Percentiles rank a stretch among this genome's conserved stretches.
Conservation (phyloP, 352 stramenopile genomes). For the Phytophthora sansomeana region DNA sequence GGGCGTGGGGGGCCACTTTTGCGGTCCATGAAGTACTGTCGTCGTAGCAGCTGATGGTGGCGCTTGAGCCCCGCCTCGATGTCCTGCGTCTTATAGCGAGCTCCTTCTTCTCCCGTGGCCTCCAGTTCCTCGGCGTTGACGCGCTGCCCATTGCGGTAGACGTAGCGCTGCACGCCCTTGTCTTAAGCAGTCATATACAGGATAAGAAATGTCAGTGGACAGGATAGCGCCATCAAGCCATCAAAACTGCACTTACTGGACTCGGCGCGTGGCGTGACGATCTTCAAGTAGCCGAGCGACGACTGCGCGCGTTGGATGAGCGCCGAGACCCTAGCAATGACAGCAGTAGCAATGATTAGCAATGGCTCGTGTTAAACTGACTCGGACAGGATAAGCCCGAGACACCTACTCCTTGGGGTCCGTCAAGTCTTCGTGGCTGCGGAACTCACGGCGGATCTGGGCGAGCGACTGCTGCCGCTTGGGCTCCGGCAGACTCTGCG, state of each 20-base stretch:
- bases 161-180: slow-evolving; percentile 75
- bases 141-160: slow-evolving; percentile 86
- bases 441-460: slow-evolving; percentile 84
- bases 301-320: slow-evolving; percentile 84
- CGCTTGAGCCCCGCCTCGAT: slow-evolving; percentile 73
- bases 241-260: slow-evolving; percentile 43
- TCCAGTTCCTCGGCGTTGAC: slow-evolving; percentile 55
- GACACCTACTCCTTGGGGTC: slow-evolving; percentile 73
- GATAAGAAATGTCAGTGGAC: neutral
- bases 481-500: slow-evolving; percentile 72
- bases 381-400: neutral
- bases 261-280: slow-evolving; percentile 76
- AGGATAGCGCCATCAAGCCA: neutral
- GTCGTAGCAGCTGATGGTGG: slow-evolving; percentile 80
- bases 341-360: slow-evolving; percentile 1
- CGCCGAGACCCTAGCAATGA: slow-evolving; percentile 54
- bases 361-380: slow-evolving; percentile 2
- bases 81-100: slow-evolving; percentile 77
- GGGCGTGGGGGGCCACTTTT: slow-evolving; percentile 51
- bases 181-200: slow-evolving; percentile 37
- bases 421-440: slow-evolving; percentile 58
- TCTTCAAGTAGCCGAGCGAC: slow-evolving; percentile 87
- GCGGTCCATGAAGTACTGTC: slow-evolving; percentile 90
- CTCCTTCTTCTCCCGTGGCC: slow-evolving; percentile 58
- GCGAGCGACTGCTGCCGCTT: slow-evolving; percentile 73